Conservation (phyloP, 805 yeast species). For the Dipodascus albidus region DNA sequence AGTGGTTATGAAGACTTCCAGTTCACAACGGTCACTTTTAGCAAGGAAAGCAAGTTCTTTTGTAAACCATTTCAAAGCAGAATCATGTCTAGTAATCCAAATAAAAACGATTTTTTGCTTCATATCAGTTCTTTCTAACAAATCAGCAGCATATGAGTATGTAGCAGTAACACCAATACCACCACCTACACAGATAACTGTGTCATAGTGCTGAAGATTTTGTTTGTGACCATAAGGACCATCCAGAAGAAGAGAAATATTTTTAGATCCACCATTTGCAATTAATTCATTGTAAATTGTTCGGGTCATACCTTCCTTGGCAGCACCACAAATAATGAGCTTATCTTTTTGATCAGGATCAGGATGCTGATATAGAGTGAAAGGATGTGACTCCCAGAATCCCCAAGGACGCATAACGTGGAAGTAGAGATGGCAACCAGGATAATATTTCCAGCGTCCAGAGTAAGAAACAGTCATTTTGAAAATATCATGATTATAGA, state of each 20-base stretch:
- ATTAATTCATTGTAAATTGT: conserved; percentile 7
- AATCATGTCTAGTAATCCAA: conserved; percentile 23
- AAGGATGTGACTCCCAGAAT: conserved; percentile 70
- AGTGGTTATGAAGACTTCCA: background rate
- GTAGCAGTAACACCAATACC: conserved; percentile 69
- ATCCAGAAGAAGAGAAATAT: conserved; percentile 30
- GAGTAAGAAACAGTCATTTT: conserved; percentile 29
- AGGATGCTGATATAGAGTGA: conserved; percentile 31
- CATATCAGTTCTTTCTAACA: conserved; percentile 4
- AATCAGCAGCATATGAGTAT: conserved; percentile 28
- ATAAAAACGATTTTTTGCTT: conserved; percentile 16
- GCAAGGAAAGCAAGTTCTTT: conserved; percentile 18
- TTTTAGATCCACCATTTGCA: background rate
- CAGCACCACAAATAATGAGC: conserved; percentile 9
- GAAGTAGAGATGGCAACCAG: conserved; percentile 48
- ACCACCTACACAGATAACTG: conserved; percentile 54
- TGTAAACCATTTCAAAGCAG: conserved; percentile 21
- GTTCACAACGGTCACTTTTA: conserved; percentile 11
- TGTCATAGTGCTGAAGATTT: conserved; percentile 40
- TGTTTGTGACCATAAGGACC: conserved; percentile 61
- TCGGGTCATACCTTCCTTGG: conserved; percentile 13
- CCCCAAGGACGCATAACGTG: conserved; percentile 40
- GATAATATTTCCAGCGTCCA: conserved; percentile 34
- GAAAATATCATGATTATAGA: conserved; percentile 10
- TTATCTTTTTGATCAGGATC: conserved; percentile 8